Percentiles rank a stretch among this genome's conserved stretches.
Conservation (phyloP, 2,329 filamentous ascomycete genomes). For the Sarocladium brachiariae region DNA sequence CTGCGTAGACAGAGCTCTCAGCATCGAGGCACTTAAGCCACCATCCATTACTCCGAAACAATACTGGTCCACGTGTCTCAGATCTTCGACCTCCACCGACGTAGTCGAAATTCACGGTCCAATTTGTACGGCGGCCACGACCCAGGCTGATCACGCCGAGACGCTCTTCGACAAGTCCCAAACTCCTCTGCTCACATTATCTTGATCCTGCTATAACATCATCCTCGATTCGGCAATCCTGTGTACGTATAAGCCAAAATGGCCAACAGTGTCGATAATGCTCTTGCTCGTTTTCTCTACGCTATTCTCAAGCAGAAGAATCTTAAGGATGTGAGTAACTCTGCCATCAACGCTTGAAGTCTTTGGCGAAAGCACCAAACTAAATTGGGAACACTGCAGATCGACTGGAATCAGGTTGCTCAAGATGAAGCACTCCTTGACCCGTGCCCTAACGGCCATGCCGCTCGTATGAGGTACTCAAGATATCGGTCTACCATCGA, state of each 20-base stretch:
- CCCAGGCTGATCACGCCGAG: no score
- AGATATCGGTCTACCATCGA: constrained; percentile 30
- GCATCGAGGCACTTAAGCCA: not conserved
- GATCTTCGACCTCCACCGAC: constrained; percentile 5
- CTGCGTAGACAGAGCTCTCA: not conserved
- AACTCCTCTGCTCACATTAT: no score
- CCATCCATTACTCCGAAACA: constrained; percentile 6
- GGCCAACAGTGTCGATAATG: constrained; percentile 44
- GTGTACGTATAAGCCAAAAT: constrained; percentile 28
- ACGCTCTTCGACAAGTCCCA: no score
- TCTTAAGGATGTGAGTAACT: constrained; percentile 48
- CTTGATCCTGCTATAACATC: no score
- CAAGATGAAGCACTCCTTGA: constrained; percentile 45
- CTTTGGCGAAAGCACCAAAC: not conserved
- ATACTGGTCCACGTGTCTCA: not conserved
- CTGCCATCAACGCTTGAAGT: not conserved
- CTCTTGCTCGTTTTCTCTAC: constrained; percentile 51
- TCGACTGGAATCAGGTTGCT: constrained; percentile 54
- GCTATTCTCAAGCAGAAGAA: constrained; percentile 54
- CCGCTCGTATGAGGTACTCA: constrained; percentile 53
- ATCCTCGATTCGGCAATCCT: no score
- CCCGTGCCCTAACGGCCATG: constrained; percentile 53
- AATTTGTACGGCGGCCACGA: no score
- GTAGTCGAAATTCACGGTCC: constrained; percentile 7
- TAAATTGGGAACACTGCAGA: constrained; percentile 29